A percentile compares a stretch with the other conserved stretches of the same genome.
Conservation (phyloP, 2,329 filamentous ascomycete species). For the Diaporthe sp. region DNA sequence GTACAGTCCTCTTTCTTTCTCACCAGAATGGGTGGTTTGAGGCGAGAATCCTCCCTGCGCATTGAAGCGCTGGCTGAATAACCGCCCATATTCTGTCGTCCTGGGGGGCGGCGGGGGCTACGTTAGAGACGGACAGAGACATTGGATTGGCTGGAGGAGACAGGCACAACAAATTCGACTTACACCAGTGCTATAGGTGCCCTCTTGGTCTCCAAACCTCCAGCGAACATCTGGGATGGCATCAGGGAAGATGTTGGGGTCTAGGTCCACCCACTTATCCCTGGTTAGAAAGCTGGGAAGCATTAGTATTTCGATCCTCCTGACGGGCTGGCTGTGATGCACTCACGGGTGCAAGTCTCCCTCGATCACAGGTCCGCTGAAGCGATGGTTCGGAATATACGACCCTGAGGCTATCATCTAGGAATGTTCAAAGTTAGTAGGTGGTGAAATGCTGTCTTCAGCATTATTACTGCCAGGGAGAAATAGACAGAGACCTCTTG, state of each 20-base stretch:
- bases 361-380: background rate
- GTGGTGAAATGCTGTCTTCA: background rate
- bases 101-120: too few relatives aligned
- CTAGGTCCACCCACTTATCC: background rate
- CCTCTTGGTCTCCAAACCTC: background rate
- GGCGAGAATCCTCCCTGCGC: background rate
- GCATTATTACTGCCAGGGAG: background rate
- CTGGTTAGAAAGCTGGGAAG: background rate
- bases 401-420: background rate
- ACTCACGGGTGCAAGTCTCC: background rate
- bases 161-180: background rate
- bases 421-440: background rate
- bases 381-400: background rate
- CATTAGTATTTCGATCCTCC: background rate
- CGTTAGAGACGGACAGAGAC: background rate
- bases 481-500: background rate
- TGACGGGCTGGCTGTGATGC: background rate
- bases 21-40: conserved; percentile 17
- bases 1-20: background rate
- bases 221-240: too few relatives aligned
- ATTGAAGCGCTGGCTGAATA: background rate
- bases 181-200: background rate
- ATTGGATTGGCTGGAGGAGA: background rate
- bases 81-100: background rate
- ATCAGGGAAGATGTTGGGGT: too few relatives aligned